Percentiles rank a stretch among this genome's conserved stretches.
Evolutionary conservation across 2,329 filamentous ascomycete genomes (phyloP).

Genomic region (Colletotrichum chlorophyti): DNA sequence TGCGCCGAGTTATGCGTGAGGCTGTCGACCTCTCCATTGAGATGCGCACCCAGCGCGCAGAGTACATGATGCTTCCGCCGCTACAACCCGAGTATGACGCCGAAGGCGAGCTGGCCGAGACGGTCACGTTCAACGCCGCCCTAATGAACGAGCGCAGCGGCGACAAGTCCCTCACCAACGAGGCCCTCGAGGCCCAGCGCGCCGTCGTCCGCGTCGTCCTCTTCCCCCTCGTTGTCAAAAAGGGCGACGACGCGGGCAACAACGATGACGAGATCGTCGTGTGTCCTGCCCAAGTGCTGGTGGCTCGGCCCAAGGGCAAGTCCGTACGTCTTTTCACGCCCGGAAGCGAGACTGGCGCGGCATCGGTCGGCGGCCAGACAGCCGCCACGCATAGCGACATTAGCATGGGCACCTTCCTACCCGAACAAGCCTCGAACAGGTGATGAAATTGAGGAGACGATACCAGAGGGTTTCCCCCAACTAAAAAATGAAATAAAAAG

Average conservation of each 20-base stretch:
- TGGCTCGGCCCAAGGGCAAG: slow-evolving; percentile 61
- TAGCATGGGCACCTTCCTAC: slow-evolving; percentile 38
- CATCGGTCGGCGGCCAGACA: slow-evolving; percentile 43
- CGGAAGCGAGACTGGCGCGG: slow-evolving; percentile 60
- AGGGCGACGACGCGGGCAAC: slow-evolving; percentile 84
- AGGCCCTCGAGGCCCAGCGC: slow-evolving; percentile 77
- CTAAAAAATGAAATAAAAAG: not conserved
- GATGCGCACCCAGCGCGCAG: slow-evolving; percentile 95
- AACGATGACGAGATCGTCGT: slow-evolving; percentile 96
- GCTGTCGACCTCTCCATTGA: slow-evolving; percentile 92
- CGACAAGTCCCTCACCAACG: slow-evolving; percentile 66
- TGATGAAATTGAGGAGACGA: slow-evolving; percentile 3
- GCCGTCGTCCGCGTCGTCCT: slow-evolving; percentile 89
- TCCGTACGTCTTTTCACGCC: slow-evolving; percentile 49
- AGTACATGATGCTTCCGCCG: slow-evolving; percentile 98
- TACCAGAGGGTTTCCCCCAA: too few relatives aligned
- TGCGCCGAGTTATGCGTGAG: slow-evolving; percentile 85
- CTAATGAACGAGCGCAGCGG: slow-evolving; percentile 94
- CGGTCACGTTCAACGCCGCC: slow-evolving; percentile 88
- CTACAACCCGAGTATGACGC: slow-evolving; percentile 94
- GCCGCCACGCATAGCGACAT: slow-evolving; percentile 41
- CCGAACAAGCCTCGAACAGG: slow-evolving; percentile 34
- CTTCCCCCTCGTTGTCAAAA: slow-evolving; percentile 96
- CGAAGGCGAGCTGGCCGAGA: slow-evolving; percentile 86
- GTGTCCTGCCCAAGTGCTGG: slow-evolving; percentile 90